phyloP scores from a whole-genome alignment of 1,139 yeast species.

The Suhomyces bokatorum region DNA sequence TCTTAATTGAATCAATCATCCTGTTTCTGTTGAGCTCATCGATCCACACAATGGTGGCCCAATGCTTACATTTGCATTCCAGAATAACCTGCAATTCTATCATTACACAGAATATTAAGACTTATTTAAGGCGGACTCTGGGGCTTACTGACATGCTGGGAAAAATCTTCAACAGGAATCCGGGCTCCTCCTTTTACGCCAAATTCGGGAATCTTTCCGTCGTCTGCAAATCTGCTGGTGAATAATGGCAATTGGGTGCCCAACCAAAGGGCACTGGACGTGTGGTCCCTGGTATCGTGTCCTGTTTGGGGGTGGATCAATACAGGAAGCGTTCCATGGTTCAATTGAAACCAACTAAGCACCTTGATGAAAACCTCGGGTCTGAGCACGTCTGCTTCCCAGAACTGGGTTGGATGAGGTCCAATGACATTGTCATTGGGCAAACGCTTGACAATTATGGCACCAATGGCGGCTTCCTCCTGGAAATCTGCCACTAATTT shows the following conservation, averaged over 20 bases:
- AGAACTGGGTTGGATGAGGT: constrained; percentile 34
- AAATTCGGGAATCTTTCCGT: constrained; percentile 25
- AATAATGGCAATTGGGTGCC: constrained; percentile 29
- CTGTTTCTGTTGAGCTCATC: too few species aligned
- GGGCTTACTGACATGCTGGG: constrained; percentile 8
- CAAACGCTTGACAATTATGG: constrained; percentile 33
- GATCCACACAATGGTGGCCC: too few species aligned
- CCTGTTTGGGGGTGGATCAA: constrained; percentile 39
- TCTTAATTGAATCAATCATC: too few species aligned
- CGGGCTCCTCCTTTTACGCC: constrained; percentile 27
- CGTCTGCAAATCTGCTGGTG: constrained; percentile 19
- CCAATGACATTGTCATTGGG: constrained; percentile 30
- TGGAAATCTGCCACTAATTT: constrained; percentile 29
- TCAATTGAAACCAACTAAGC: constrained; percentile 34
- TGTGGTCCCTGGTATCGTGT: constrained; percentile 29
- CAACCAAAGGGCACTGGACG: constrained; percentile 33
- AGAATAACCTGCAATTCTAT: too few species aligned
- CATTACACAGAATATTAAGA: too few species aligned
- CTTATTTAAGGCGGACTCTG: background rate
- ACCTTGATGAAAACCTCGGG: constrained; percentile 32
- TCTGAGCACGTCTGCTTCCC: constrained; percentile 37
- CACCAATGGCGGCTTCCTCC: constrained; percentile 26
- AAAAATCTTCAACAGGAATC: constrained; percentile 20
- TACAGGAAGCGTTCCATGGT: constrained; percentile 32
- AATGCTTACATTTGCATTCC: too few species aligned